phyloP scores from a whole-genome alignment of 805 yeast species.

The Ogataea dorogensis region DNA sequence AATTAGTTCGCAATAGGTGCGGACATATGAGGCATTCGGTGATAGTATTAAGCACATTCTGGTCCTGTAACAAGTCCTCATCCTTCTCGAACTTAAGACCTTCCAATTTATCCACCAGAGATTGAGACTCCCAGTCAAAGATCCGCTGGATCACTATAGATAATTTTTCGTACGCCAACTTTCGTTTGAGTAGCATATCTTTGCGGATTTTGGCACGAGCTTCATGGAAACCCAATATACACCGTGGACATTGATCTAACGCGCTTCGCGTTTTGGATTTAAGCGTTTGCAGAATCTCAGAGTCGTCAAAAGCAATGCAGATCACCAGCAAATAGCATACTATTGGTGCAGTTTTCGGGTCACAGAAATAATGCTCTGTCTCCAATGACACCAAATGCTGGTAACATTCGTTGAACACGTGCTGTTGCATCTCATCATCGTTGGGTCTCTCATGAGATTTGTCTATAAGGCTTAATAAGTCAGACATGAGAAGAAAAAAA shows the following conservation, averaged over 20 bases:
- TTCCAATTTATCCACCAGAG: conserved; percentile 17
- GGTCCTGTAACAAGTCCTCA: conserved; percentile 26
- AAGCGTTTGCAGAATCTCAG: conserved; percentile 13
- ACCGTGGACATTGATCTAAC: conserved; percentile 50
- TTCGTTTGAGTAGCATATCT: conserved; percentile 51
- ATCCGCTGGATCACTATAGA: conserved; percentile 24
- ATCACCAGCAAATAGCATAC: conserved; percentile 48
- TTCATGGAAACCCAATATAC: conserved; percentile 52
- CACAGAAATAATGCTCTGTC: conserved; percentile 55
- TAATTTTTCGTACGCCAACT: conserved; percentile 28
- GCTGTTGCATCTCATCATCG: conserved; percentile 35
- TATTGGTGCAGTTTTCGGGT: conserved; percentile 47
- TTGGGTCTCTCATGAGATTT: conserved; percentile 33
- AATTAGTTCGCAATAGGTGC: conserved; percentile 41
- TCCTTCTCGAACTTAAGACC: conserved; percentile 20
- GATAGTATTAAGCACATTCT: conserved; percentile 34
- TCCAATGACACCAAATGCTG: conserved; percentile 15
- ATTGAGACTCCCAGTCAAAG: conserved; percentile 28
- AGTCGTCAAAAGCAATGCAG: conserved; percentile 42
- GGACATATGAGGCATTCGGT: conserved; percentile 55
- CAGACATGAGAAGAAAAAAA: conserved; percentile 8
- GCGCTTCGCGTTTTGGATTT: conserved; percentile 25
- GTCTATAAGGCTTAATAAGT: conserved; percentile 19
- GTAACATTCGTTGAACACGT: conserved; percentile 41
- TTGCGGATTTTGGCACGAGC: conserved; percentile 51